Evolutionary conservation across 164 flowering plant genomes (phyloP), one percentile per base, ranked within the genome.

Genomic region (Houttuynia cordata): DNA sequence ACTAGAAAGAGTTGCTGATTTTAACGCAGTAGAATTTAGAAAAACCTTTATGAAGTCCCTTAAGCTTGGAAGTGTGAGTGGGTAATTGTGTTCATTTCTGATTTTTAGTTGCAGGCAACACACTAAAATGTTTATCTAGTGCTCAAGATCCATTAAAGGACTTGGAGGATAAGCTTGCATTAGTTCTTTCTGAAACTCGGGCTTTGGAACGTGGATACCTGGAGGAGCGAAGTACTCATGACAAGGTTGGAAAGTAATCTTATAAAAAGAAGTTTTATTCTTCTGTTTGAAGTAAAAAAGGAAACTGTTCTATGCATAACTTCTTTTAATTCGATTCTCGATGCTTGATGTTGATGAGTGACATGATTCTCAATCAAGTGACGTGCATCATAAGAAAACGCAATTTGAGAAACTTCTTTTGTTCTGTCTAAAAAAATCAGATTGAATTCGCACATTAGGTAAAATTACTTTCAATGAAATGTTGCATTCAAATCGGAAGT

Each of bases 181-280:
- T 65, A 24, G 54, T 75, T 54, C 34, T 73, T 58, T 72, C 77
- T 61, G 75, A 83, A 66, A 70, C 73, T 52, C 59, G 59, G 9
- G 41, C 34, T 34, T 75, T 56, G 73, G 86, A 86, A 69, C 69
- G 70, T 50, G 76, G 74, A 64, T 77, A 64, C 58, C 63, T 64
- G 59, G 70, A 67, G 51, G 87, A 73, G 59, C 73, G 75, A 66
- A 65, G 64, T 51, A 61, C 70, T 51, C 67, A 74, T 51, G 76
- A 75, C 47, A 73, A 83, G 88, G 96, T 84, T 41, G 57, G 10
- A 37, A 17, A 45, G 3, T 0, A 45, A 45, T 17, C 49, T 45
- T 17, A 45, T 45, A 8, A 45, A 10, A 2, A 45, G 8, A 12
- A 12, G 5, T 45, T 12, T 12, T 45, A 45, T 17, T 12, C 17